Percentiles rank a stretch among this genome's conserved stretches.
Evolutionary conservation across 768 basidiomycete species (phyloP).

Genomic region (Cubamyces sp.): DNA sequence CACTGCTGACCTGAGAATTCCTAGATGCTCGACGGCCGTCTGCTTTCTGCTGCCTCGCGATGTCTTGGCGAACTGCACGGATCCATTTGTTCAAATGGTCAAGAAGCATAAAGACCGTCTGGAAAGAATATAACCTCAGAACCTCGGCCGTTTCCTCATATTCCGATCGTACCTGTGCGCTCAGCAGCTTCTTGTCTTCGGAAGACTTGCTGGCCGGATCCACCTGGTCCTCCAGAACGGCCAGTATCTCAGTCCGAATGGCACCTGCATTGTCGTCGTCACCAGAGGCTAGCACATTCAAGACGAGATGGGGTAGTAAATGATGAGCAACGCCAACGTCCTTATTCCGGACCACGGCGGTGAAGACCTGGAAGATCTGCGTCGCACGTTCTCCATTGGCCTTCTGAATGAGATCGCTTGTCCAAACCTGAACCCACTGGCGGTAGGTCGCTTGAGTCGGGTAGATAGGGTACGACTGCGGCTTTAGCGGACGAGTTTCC

Average conservation of each 20-base stretch:
- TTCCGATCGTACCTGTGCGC: constrained; percentile 77
- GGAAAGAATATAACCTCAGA: not conserved
- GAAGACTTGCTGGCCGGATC: constrained; percentile 57
- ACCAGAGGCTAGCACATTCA: constrained; percentile 83
- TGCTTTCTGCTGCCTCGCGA: constrained; percentile 48
- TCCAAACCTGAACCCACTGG: constrained; percentile 96
- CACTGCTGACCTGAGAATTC: constrained; percentile 29
- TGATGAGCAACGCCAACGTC: constrained; percentile 95
- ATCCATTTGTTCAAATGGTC: constrained; percentile 95
- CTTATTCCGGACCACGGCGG: constrained; percentile 76
- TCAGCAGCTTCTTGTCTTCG: constrained; percentile 82
- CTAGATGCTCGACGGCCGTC: constrained; percentile 45
- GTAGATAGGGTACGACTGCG: constrained; percentile 69
- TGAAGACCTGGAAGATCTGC: constrained; percentile 77
- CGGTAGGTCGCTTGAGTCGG: constrained; percentile 77
- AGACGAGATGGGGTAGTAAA: constrained; percentile 87
- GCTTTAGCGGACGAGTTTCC: constrained; percentile 22
- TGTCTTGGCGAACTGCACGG: constrained; percentile 70
- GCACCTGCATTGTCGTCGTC: constrained; percentile 59
- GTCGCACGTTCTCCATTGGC: constrained; percentile 61
- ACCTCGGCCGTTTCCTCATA: not conserved
- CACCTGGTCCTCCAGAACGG: constrained; percentile 89
- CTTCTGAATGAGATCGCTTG: constrained; percentile 73
- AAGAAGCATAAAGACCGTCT: constrained; percentile 94
- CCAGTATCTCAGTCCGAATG: constrained; percentile 76